phyloP scores from a whole-genome alignment of 306 rosid genomes.

The Gillenia trifoliata region DNA sequence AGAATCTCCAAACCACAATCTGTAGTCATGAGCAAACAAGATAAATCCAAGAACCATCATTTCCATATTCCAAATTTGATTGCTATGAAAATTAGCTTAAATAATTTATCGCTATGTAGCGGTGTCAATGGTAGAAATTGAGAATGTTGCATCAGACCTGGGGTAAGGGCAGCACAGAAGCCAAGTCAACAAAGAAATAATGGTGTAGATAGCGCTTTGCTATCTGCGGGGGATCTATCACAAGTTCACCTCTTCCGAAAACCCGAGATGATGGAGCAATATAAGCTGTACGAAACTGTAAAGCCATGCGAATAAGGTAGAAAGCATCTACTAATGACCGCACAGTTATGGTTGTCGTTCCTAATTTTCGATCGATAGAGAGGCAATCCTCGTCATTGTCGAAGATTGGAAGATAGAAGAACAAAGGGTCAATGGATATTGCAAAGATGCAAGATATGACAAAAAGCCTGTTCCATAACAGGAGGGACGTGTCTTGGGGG shows the following conservation, averaged over 20 bases:
- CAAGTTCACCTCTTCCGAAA: constrained; percentile 96
- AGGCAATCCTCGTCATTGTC: constrained; percentile 57
- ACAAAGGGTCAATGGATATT: constrained; percentile 75
- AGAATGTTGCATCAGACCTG: constrained; percentile 55
- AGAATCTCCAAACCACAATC: constrained; percentile 63
- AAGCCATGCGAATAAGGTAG: constrained; percentile 65
- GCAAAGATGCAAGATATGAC: constrained; percentile 75
- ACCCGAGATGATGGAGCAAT: constrained; percentile 90
- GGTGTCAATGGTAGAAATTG: neutral
- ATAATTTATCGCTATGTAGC: neutral
- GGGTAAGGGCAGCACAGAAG: constrained; percentile 71
- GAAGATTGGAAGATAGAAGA: constrained; percentile 83
- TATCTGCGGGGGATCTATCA: constrained; percentile 70
- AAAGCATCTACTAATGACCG: constrained; percentile 49
- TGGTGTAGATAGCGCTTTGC: constrained; percentile 68
- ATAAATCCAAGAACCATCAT: neutral
- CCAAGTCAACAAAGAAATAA: constrained; percentile 63
- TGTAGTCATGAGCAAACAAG: constrained; percentile 23
- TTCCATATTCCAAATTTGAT: neutral
- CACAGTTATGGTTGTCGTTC: constrained; percentile 35
- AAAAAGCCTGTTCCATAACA: constrained; percentile 73
- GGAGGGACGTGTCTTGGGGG: constrained; percentile 76
- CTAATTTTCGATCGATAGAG: constrained; percentile 58
- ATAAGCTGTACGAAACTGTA: constrained; percentile 80
- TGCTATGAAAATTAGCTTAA: neutral